Base-by-base conservation (phyloP, 371 early-diverging fungal species). In the Lichtheimia hyalospora region DNA sequence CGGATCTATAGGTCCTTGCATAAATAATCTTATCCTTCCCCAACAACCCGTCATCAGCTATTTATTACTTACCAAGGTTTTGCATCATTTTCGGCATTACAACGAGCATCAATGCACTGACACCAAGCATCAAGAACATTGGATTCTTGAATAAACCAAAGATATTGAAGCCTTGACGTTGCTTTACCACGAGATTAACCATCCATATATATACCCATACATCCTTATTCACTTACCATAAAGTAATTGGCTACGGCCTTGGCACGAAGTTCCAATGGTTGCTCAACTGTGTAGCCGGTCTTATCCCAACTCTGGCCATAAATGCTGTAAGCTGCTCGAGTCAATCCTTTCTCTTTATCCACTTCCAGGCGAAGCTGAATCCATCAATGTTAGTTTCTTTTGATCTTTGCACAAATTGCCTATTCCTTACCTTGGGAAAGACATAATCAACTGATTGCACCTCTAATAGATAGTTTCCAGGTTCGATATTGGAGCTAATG, bases 11-110 rank as follows among this genome's bases (percentile, higher is more conserved):
- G 0, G 5, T 12, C 8, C 5, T 24, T 14, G 16, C 34, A 24
- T 39, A 14, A 27, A 27, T 18, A 16, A 52, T 15, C 15, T 51
- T n/a, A 10, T 51, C 2, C 40, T 58, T 39, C 10, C 28, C n/a
- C 42, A 16, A 34, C 34, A 34, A 34, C 10, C 6, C 8, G 2
- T 34, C 6, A 23, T 18, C 16, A 39, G 10, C 28, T 34, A n/a
- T 46, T 3, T 10, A 34, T 58, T n/a, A 52, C 65, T 54, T 70
- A 77, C 78, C 72, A 68, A 79, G 67, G 21, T 74, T 58, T 13
- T 69, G 65, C 69, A 81, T 68, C 70, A 81, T 70, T 51, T 69
- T 81, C 39, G 81, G 81, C 71, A 81, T 61, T 54, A 71, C 73
- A 44, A 81, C 58, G 62, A 81, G 63, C 73, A 76, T 74, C 28